Evolutionary conservation across 441 rosid species (phyloP), one percentile per base, ranked within the genome.

Genomic region (Jatropha podagrica): DNA sequence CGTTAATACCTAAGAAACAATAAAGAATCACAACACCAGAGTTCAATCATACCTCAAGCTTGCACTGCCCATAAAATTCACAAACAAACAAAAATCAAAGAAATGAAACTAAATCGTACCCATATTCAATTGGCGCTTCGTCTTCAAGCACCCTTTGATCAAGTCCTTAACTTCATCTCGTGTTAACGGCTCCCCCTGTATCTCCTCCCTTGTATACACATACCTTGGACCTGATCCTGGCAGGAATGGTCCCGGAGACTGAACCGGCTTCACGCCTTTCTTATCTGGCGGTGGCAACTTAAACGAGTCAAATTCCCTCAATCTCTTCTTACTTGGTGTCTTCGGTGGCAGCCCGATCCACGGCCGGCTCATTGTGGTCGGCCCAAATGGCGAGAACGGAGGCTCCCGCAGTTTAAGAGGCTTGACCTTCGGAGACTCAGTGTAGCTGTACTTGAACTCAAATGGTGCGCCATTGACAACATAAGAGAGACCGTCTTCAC

Each of bases 371-470:
- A 88, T 89, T 9, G 97, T 89, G 42, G 89, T 82, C 18, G 98
- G 99, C 0, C 97, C 99, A 32, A 95, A 95, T 27, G 99, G 98
- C 40, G 93, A 86, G 70, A 80, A 93, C n/a, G 98, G 87, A 10
- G 95, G 80, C 51, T 94, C 97, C 75, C 93, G 84, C 44, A 95
- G 84, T 84, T 86, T 90, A 67, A 92, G 69, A 15, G 99, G 98
- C 87, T 85, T 88, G 62, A 80, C 85, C 75, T 89, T 95, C 17
- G 99, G 97, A 59, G 95, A 85, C 87, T 93, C 98, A 18, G 99
- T 93, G 83, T 95, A 95, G 79, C 99, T 95, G 83, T 95, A 95
- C 79, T 92, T 89, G 84, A 95, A 93, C 87, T 93, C 96, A 49
- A 89, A 95, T n/a, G 99, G 98, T 65, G 98, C 95, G 55, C 97